Evolutionary conservation across 2,329 filamentous ascomycete species (phyloP).

Genomic region (Aureobasidium namibiae): DNA sequence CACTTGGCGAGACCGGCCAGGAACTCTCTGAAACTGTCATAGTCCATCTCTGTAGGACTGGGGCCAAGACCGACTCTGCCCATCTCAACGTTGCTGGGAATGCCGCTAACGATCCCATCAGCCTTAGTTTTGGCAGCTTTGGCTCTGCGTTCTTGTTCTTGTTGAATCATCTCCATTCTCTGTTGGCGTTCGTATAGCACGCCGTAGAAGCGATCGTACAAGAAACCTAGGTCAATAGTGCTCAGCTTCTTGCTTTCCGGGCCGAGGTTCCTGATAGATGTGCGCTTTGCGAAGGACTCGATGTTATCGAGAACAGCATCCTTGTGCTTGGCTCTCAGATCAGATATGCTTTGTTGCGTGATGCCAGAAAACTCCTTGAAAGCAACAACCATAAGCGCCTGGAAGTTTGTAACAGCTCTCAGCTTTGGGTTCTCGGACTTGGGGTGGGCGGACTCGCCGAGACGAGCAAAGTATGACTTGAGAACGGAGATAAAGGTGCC

Average conservation of each 20-base stretch:
- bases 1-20: slow-evolving; percentile 79
- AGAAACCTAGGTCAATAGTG: slow-evolving; percentile 73
- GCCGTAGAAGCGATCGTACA: slow-evolving; percentile 92
- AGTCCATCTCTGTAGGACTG: slow-evolving; percentile 92
- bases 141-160: slow-evolving; percentile 52
- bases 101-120: slow-evolving; percentile 40
- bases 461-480: slow-evolving; percentile 84
- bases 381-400: slow-evolving; percentile 97
- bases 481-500: slow-evolving; percentile 94
- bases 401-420: slow-evolving; percentile 87
- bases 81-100: slow-evolving; percentile 56
- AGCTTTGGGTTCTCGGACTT: slow-evolving; percentile 93
- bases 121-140: slow-evolving; percentile 54
- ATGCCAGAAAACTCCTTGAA: slow-evolving; percentile 98
- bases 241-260: slow-evolving; percentile 90
- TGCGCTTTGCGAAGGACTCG: slow-evolving; percentile 93
- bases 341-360: slow-evolving; percentile 84
- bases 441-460: slow-evolving; percentile 93
- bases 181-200: slow-evolving; percentile 89
- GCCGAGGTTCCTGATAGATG: slow-evolving; percentile 88
- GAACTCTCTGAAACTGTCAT: slow-evolving; percentile 91
- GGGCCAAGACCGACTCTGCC: slow-evolving; percentile 81
- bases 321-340: slow-evolving; percentile 86
- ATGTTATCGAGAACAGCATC: slow-evolving; percentile 91
- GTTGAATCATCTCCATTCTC: slow-evolving; percentile 62